These are phyloP conservation scores for Aspergillus baeticus DNA, from an alignment of 495 filamentous ascomycete genomes.

Conservation along the genomic window DNA sequence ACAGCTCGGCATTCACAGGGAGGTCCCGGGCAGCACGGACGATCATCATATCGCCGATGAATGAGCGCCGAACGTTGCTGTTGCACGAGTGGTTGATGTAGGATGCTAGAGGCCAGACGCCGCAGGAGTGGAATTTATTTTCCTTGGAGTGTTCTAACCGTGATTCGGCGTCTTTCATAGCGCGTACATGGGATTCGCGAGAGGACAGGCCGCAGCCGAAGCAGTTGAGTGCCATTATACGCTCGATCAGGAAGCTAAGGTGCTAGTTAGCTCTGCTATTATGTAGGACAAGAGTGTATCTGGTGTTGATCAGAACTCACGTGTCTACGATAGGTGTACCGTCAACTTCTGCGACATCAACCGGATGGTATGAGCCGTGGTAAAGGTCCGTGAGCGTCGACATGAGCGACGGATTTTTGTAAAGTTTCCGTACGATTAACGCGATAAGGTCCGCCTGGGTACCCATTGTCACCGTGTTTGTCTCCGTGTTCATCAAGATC, in stretches of 20 bases:
- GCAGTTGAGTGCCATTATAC: constrained; percentile 46
- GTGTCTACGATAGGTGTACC: constrained; percentile 50
- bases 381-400: constrained; percentile 40
- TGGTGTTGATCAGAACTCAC: too few species aligned
- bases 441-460: constrained; percentile 38
- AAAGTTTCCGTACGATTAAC: constrained; percentile 44
- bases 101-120: constrained; percentile 54
- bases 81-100: constrained; percentile 58
- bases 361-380: constrained; percentile 35
- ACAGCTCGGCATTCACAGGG: constrained; percentile 48
- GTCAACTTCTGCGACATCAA: constrained; percentile 38
- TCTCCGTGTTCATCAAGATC: constrained; percentile 35
- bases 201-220: constrained; percentile 47
- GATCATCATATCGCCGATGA: constrained; percentile 61
- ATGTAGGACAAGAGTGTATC: background rate
- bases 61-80: constrained; percentile 43
- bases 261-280: constrained; percentile 3
- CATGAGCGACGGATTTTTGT: constrained; percentile 47
- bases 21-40: constrained; percentile 51
- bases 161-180: too few species aligned
- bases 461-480: constrained; percentile 23
- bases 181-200: constrained; percentile 31
- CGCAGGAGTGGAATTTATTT: constrained; percentile 33
- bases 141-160: too few species aligned
- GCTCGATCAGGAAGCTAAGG: constrained; percentile 40